Evolutionary conservation across 495 filamentous ascomycete species (phyloP).

Genomic region (Filosporella fistucella): DNA sequence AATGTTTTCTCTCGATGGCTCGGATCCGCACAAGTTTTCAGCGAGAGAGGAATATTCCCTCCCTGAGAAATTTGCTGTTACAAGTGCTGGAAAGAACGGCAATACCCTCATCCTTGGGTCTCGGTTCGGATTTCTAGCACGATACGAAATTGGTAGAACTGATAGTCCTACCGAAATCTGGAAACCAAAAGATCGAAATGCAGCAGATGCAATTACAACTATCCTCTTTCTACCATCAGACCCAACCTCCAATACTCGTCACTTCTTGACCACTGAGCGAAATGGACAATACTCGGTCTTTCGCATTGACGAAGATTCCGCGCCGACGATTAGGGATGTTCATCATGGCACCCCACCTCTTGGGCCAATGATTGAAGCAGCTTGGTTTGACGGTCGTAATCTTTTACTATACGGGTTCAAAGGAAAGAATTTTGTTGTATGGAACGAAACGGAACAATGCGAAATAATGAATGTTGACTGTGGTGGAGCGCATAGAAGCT

Average conservation of each 20-base stretch:
- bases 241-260: conserved; percentile 18
- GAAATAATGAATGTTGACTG: conserved; percentile 70
- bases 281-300: conserved; percentile 70
- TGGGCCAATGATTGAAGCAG: conserved; percentile 63
- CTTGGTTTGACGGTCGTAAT: conserved; percentile 41
- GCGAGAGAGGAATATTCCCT: neutral
- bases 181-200: neutral
- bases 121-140: conserved; percentile 52
- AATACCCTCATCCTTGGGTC: conserved; percentile 60
- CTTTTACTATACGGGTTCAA: conserved; percentile 78
- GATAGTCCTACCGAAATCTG: conserved; percentile 2
- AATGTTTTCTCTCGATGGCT: conserved; percentile 20
- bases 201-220: conserved; percentile 63
- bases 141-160: conserved; percentile 36
- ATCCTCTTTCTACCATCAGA: conserved; percentile 41
- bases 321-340: conserved; percentile 2
- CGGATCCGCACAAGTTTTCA: neutral
- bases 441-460: conserved; percentile 62
- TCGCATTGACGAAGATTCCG: neutral
- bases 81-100: conserved; percentile 17
- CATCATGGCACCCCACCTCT: conserved; percentile 44
- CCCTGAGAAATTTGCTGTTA: conserved; percentile 19
- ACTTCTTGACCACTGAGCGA: conserved; percentile 64
- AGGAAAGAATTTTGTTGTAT: conserved; percentile 70
- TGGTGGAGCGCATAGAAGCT: conserved; percentile 76